Percentiles rank a stretch among this genome's conserved stretches.
Evolutionary conservation across 345 rosid genomes (phyloP).

Genomic region (Lumnitzera littorea): DNA sequence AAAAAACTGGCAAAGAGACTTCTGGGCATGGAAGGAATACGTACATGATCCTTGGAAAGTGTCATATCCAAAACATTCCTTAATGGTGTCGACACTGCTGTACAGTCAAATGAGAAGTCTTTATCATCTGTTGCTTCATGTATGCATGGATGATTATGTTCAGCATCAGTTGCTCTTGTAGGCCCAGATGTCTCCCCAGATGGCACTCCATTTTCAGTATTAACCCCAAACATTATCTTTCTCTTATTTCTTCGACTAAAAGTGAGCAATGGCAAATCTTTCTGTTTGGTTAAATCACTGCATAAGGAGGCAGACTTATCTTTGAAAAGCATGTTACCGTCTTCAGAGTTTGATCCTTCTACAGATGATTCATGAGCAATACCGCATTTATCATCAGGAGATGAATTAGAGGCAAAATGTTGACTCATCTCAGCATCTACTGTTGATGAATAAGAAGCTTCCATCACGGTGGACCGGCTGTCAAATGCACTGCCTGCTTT

Average conservation of each 20-base stretch:
- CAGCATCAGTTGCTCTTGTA: constrained; percentile 5
- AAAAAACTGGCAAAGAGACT: too few species aligned
- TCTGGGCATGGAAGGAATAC: too few species aligned
- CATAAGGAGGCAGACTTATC: constrained; percentile 6
- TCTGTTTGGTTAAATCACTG: constrained; percentile 6
- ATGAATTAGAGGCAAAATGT: constrained; percentile 5
- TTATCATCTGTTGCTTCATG: constrained; percentile 1
- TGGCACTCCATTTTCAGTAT: constrained; percentile 3
- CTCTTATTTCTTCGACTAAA: constrained; percentile 31
- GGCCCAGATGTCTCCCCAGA: constrained; percentile 6
- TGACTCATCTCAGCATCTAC: constrained; percentile 5
- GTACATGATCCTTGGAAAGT: too few species aligned
- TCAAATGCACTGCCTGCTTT: constrained; percentile 2
- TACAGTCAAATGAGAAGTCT: too few species aligned
- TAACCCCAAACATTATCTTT: constrained; percentile 13
- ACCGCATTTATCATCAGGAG: constrained; percentile 10
- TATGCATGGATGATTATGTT: constrained; percentile 2
- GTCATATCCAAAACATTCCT: too few species aligned
- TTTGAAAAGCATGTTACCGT: constrained; percentile 6
- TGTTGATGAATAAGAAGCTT: constrained; percentile 10
- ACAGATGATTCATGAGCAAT: constrained; percentile 10
- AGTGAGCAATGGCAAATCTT: constrained; percentile 25
- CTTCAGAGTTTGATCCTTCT: constrained; percentile 13
- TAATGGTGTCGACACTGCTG: too few species aligned
- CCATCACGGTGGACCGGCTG: not conserved